These are phyloP conservation scores for Trichoderma asperelloides DNA, from an alignment of 495 filamentous ascomycete genomes.

Conservation along the genomic window DNA sequence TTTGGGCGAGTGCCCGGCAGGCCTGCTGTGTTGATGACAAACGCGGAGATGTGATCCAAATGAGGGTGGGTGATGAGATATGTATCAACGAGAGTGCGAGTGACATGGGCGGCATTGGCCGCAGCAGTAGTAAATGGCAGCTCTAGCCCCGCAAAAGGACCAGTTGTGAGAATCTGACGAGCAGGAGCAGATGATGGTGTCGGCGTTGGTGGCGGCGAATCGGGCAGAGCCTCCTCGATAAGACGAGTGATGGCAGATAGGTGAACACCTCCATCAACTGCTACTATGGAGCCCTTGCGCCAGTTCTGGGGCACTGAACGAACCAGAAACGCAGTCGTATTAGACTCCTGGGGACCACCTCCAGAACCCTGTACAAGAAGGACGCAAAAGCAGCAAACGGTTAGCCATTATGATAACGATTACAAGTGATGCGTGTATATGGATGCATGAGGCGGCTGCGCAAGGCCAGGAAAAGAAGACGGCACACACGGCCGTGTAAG, in stretches of 20 bases:
- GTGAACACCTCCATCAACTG: conserved; percentile 88
- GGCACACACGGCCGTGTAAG: background rate
- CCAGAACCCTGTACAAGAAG: conserved; percentile 61
- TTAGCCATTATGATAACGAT: conserved; percentile 15
- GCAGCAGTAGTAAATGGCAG: conserved; percentile 51
- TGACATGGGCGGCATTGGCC: conserved; percentile 73
- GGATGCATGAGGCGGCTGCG: background rate
- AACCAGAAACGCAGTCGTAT: conserved; percentile 81
- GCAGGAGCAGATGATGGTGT: conserved; percentile 10
- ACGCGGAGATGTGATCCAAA: conserved; percentile 83
- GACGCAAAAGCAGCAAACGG: conserved; percentile 11
- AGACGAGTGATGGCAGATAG: conserved; percentile 72
- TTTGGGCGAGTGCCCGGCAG: conserved; percentile 70
- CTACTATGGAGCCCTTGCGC: conserved; percentile 70
- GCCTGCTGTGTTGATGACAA: conserved; percentile 85
- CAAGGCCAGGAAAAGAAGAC: background rate
- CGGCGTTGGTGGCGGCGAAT: conserved; percentile 7
- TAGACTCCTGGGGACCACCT: conserved; percentile 82
- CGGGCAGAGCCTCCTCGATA: conserved; percentile 38
- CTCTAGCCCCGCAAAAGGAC: conserved; percentile 68
- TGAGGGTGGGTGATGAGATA: conserved; percentile 92
- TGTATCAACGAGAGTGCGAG: conserved; percentile 69
- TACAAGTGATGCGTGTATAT: background rate
- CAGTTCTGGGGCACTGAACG: conserved; percentile 71
- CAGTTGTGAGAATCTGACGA: conserved; percentile 27